Evolutionary conservation across 2,329 filamentous ascomycete species (phyloP).

Genomic region (Cordyceps militaris): DNA sequence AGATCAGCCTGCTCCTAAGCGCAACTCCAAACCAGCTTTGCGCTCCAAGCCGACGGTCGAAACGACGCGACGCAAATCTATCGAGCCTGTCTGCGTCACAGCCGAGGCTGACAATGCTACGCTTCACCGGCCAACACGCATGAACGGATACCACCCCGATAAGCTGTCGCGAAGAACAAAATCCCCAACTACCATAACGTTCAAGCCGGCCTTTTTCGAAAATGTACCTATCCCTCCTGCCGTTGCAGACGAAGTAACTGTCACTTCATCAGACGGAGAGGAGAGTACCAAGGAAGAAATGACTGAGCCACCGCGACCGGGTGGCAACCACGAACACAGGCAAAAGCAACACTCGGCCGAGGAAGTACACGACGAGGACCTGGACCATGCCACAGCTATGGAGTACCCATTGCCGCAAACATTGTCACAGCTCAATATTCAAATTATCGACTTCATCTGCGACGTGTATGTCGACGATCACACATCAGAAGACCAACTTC

Average conservation of each 20-base stretch:
- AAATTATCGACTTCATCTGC: constrained; percentile 54
- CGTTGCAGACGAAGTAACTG: constrained; percentile 15
- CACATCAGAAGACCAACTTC: constrained; percentile 42
- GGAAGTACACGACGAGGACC: constrained; percentile 14
- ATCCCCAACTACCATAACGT: constrained; percentile 20
- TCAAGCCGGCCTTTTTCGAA: constrained; percentile 32
- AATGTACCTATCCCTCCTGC: constrained; percentile 25
- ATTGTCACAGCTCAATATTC: constrained; percentile 44
- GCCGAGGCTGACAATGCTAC: constrained; percentile 21
- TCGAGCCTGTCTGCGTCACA: constrained; percentile 16
- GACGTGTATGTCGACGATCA: constrained; percentile 51
- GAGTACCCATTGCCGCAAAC: constrained; percentile 46
- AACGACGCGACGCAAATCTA: constrained; percentile 14
- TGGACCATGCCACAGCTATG: constrained; percentile 22
- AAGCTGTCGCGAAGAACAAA: constrained; percentile 23
- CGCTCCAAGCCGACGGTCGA: constrained; percentile 15
- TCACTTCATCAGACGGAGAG: constrained; percentile 16
- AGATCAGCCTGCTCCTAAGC: neutral
- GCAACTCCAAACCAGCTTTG: constrained; percentile 18
- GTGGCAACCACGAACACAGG: neutral
- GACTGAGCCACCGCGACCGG: neutral
- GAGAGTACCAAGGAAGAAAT: constrained; percentile 11
- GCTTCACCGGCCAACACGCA: constrained; percentile 24
- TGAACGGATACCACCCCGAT: constrained; percentile 27
- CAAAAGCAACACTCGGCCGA: neutral